Conservation (phyloP, 2,329 filamentous ascomycete species). For the Fusarium pseudonygamai region DNA sequence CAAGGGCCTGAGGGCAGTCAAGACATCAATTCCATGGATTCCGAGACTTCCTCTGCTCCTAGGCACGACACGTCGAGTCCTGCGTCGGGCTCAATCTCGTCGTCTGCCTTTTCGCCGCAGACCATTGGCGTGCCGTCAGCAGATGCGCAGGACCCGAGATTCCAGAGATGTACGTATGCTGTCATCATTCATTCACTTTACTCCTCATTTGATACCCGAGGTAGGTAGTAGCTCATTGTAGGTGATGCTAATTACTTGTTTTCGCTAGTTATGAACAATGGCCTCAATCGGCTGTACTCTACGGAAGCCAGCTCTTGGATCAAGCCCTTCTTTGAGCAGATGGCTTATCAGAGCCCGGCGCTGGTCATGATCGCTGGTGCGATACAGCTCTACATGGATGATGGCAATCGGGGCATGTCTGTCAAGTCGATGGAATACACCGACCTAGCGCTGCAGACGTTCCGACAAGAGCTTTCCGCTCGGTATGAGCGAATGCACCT, state of each 20-base stretch:
- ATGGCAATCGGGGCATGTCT: slow-evolving; percentile 20
- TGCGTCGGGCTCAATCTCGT: not conserved
- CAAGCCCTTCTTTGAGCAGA: slow-evolving; percentile 36
- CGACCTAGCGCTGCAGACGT: slow-evolving; percentile 34
- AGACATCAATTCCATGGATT: not conserved
- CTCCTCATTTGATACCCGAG: slow-evolving; percentile 3
- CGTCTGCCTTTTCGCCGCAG: slow-evolving; percentile 17
- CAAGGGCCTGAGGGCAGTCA: not conserved
- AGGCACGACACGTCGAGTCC: slow-evolving; percentile 20
- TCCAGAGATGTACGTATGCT: slow-evolving; percentile 32
- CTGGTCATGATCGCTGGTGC: slow-evolving; percentile 31
- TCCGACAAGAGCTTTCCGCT: slow-evolving; percentile 31
- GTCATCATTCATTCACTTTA: not conserved
- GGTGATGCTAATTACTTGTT: not conserved
- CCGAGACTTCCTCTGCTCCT: slow-evolving; percentile 8
- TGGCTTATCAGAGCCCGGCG: slow-evolving; percentile 39
- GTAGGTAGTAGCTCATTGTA: slow-evolving; percentile 6
- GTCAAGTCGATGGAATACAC: slow-evolving; percentile 39
- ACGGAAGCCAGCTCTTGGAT: slow-evolving; percentile 38
- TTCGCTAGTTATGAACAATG: slow-evolving; percentile 28
- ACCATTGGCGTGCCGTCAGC: not conserved
- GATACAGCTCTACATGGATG: slow-evolving; percentile 39
- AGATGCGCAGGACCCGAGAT: slow-evolving; percentile 27
- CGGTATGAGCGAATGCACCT: slow-evolving; percentile 32
- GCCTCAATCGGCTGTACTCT: slow-evolving; percentile 34